A percentile compares a stretch with the other conserved stretches of the same genome.
phyloP scores from a whole-genome alignment of 768 basidiomycete species.

The Zangia roseola region DNA sequence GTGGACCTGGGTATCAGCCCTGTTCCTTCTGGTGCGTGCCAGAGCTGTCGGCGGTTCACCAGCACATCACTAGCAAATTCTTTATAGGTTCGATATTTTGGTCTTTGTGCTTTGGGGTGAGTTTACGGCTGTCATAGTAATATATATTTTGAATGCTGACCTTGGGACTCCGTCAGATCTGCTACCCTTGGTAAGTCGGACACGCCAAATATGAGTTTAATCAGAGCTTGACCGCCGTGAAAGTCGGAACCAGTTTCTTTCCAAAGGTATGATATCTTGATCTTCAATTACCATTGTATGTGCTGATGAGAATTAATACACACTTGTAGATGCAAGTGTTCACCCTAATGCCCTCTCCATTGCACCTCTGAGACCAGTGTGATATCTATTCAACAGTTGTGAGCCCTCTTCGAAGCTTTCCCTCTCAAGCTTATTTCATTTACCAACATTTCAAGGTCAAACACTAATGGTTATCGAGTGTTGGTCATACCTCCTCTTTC shows the following conservation, averaged over 20 bases:
- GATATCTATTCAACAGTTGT: conserved; percentile 2
- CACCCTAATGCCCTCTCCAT: too few relatives aligned
- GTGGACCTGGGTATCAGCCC: not conserved
- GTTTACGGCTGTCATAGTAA: not conserved
- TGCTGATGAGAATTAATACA: not conserved
- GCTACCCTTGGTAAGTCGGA: not conserved
- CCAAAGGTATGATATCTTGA: not conserved
- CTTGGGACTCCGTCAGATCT: not conserved
- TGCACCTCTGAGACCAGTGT: too few relatives aligned
- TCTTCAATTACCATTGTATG: too few relatives aligned
- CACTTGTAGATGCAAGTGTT: not conserved
- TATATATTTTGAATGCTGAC: not conserved
- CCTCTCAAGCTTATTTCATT: not conserved
- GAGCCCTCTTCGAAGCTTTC: not conserved
- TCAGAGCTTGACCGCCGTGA: not conserved
- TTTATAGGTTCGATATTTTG: conserved; percentile 2
- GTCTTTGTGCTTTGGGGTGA: not conserved
- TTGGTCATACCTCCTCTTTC: not conserved
- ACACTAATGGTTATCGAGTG: not conserved
- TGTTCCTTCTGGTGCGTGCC: not conserved
- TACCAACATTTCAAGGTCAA: not conserved
- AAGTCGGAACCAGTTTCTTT: not conserved
- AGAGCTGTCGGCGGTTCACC: too few relatives aligned
- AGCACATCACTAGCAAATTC: not conserved
- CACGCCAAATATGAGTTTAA: not conserved